Percentiles rank a stretch among this genome's conserved stretches.
Evolutionary conservation across 768 basidiomycete genomes (phyloP).

Genomic region (Termitomyces sp.): DNA sequence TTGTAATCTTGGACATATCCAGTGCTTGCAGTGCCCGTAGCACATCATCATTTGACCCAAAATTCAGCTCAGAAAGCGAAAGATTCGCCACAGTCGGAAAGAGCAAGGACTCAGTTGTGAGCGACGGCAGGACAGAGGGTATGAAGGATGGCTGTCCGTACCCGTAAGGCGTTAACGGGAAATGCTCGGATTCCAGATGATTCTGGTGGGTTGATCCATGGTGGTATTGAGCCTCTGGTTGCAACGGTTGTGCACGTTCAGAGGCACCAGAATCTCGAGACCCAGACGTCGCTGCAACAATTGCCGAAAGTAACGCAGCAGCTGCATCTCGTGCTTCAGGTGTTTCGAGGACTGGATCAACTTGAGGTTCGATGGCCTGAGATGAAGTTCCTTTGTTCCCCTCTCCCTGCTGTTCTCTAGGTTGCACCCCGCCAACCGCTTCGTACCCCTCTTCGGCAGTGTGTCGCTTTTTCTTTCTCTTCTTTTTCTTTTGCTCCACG

Average conservation of each 20-base stretch:
- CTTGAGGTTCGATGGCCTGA: slow-evolving; percentile 17
- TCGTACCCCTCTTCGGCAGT: slow-evolving; percentile 23
- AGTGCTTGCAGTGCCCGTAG: slow-evolving; percentile 68
- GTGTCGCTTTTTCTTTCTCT: slow-evolving; percentile 35
- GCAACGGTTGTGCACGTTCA: slow-evolving; percentile 11
- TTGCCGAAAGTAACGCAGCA: slow-evolving; percentile 56
- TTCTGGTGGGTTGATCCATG: slow-evolving; percentile 25
- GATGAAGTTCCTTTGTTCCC: slow-evolving; percentile 31
- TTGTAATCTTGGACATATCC: slow-evolving; percentile 67
- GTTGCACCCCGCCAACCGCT: not conserved
- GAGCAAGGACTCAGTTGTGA: slow-evolving; percentile 9
- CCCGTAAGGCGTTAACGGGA: slow-evolving; percentile 25
- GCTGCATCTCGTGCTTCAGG: slow-evolving; percentile 44
- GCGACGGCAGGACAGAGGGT: slow-evolving; percentile 6
- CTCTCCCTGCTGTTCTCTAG: slow-evolving; percentile 24
- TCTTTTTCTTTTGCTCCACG: slow-evolving; percentile 17
- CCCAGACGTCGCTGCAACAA: slow-evolving; percentile 61
- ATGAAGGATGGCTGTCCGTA: slow-evolving; percentile 20
- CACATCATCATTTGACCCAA: slow-evolving; percentile 67
- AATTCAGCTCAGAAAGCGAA: slow-evolving; percentile 33
- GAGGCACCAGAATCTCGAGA: slow-evolving; percentile 26
- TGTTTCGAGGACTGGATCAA: slow-evolving; percentile 19
- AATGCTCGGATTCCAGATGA: slow-evolving; percentile 27
- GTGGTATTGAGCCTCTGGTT: slow-evolving; percentile 21
- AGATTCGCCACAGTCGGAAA: slow-evolving; percentile 20